These are phyloP conservation scores for Quercus suber DNA, from an alignment of 306 rosid genomes.

Conservation along the genomic window DNA sequence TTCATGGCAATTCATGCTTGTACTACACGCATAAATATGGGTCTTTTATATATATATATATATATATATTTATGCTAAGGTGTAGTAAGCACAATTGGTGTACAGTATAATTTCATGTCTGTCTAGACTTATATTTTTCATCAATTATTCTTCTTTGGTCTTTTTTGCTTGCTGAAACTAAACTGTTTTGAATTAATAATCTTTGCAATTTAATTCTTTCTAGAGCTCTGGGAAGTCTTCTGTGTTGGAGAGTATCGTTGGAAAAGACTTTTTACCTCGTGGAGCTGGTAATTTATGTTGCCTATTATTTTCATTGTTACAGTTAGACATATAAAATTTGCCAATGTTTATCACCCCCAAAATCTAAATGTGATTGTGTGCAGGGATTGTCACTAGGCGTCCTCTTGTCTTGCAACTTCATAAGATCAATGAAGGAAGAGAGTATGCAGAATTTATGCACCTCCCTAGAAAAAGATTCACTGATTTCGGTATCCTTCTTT, in stretches of 20 bases:
- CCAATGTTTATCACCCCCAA: neutral
- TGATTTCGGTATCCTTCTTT: constrained; percentile 58
- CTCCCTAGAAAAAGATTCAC: constrained; percentile 69
- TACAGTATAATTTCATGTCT: too few relatives aligned
- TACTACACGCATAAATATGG: neutral
- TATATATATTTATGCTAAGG: too few relatives aligned
- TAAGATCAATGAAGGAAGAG: constrained; percentile 68
- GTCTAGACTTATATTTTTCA: neutral
- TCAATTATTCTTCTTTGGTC: neutral
- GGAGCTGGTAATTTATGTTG: constrained; percentile 65
- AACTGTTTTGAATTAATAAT: constrained; percentile 1
- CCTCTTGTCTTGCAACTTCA: constrained; percentile 95
- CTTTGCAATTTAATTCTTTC: constrained; percentile 14
- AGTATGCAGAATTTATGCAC: constrained; percentile 91
- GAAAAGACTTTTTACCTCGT: constrained; percentile 95
- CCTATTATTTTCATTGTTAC: neutral
- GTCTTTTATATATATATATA: too few relatives aligned
- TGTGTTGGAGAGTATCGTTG: constrained; percentile 81
- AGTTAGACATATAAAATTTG: neutral
- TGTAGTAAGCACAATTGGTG: too few relatives aligned
- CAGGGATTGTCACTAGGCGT: constrained; percentile 92
- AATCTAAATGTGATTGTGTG: constrained; percentile 15
- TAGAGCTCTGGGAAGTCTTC: constrained; percentile 97
- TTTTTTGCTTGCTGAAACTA: constrained; percentile 45
- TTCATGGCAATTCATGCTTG: neutral